These are phyloP conservation scores for Cryptococcus floricola DNA, from an alignment of 1,284 basidiomycete species.

Conservation along the genomic window DNA sequence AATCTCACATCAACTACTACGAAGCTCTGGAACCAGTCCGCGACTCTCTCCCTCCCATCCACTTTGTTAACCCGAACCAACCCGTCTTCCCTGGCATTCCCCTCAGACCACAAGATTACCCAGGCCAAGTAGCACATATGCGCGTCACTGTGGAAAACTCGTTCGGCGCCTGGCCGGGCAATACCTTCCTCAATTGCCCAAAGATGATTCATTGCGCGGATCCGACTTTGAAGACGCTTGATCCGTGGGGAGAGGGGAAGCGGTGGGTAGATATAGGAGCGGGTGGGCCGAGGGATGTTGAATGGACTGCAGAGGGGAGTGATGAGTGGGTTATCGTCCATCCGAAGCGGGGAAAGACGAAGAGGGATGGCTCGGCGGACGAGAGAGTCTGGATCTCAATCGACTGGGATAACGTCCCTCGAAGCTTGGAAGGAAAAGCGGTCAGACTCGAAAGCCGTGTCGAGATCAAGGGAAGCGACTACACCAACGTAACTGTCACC, in stretches of 20 bases:
- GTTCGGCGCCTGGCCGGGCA: slow-evolving; percentile 48
- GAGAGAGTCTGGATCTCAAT: slow-evolving; percentile 58
- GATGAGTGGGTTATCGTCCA: slow-evolving; percentile 58
- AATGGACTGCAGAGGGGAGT: slow-evolving; percentile 56
- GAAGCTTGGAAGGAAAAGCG: slow-evolving; percentile 1
- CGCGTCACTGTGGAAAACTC: slow-evolving; percentile 61
- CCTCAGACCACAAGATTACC: slow-evolving; percentile 53
- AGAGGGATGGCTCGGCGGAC: slow-evolving; percentile 52
- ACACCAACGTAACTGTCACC: slow-evolving; percentile 22
- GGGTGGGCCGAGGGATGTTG: slow-evolving; percentile 60
- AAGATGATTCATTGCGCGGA: slow-evolving; percentile 54
- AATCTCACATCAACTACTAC: slow-evolving; percentile 48
- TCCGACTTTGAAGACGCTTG: slow-evolving; percentile 54
- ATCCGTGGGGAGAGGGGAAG: slow-evolving; percentile 56
- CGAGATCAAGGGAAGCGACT: slow-evolving; percentile 13
- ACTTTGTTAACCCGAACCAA: slow-evolving; percentile 24
- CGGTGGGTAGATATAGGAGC: slow-evolving; percentile 62
- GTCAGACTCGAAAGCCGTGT: slow-evolving; percentile 10
- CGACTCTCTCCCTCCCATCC: slow-evolving; percentile 19
- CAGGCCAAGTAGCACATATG: slow-evolving; percentile 48
- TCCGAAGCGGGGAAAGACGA: slow-evolving; percentile 55
- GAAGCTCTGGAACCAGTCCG: slow-evolving; percentile 62
- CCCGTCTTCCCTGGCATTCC: slow-evolving; percentile 21
- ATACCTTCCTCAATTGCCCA: slow-evolving; percentile 48
- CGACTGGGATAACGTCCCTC: slow-evolving; percentile 58